Evolutionary conservation across 306 rosid genomes (phyloP).

Genomic region (Medicago ruthenica): DNA sequence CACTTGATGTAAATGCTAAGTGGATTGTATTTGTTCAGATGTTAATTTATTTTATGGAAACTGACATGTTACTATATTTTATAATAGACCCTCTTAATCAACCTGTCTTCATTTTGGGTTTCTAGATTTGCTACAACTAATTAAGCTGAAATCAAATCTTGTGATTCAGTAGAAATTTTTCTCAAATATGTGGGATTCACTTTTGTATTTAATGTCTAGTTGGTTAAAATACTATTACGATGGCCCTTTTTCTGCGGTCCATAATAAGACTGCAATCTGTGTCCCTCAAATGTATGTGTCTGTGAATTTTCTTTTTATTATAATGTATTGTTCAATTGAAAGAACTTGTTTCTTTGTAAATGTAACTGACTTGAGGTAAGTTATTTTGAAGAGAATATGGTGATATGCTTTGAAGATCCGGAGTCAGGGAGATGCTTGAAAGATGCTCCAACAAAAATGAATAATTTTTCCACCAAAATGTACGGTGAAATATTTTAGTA

Average conservation of each 20-base stretch:
- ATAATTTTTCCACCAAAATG: slow-evolving; percentile 78
- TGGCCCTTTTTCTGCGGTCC: slow-evolving; percentile 21
- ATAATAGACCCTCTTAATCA: slow-evolving; percentile 6
- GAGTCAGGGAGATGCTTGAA: slow-evolving; percentile 85
- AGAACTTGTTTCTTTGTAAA: slow-evolving; percentile 31
- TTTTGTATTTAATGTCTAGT: slow-evolving; percentile 17
- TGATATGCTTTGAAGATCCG: slow-evolving; percentile 87
- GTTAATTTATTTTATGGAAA: slow-evolving; percentile 20
- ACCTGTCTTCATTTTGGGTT: slow-evolving; percentile 28
- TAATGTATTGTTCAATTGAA: slow-evolving; percentile 39
- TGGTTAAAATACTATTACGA: slow-evolving; percentile 18
- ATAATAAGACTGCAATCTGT: slow-evolving; percentile 25
- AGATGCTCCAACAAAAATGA: slow-evolving; percentile 58
- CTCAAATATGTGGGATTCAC: slow-evolving; percentile 27
- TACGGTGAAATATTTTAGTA: slow-evolving; percentile 46
- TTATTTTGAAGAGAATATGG: slow-evolving; percentile 84
- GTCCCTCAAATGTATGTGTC: slow-evolving; percentile 8
- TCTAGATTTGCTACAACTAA: slow-evolving; percentile 10
- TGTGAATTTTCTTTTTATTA: slow-evolving; percentile 22
- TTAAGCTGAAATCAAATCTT: slow-evolving; percentile 14
- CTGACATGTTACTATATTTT: slow-evolving; percentile 5
- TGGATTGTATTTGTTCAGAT: slow-evolving; percentile 1
- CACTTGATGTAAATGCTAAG: slow-evolving; percentile 16
- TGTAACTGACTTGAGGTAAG: slow-evolving; percentile 36
- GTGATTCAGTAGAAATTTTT: not conserved